Evolutionary conservation across 2,329 filamentous ascomycete genomes (phyloP), one percentile per base, ranked within the genome.

Genomic region (Verticillium dahliae): DNA sequence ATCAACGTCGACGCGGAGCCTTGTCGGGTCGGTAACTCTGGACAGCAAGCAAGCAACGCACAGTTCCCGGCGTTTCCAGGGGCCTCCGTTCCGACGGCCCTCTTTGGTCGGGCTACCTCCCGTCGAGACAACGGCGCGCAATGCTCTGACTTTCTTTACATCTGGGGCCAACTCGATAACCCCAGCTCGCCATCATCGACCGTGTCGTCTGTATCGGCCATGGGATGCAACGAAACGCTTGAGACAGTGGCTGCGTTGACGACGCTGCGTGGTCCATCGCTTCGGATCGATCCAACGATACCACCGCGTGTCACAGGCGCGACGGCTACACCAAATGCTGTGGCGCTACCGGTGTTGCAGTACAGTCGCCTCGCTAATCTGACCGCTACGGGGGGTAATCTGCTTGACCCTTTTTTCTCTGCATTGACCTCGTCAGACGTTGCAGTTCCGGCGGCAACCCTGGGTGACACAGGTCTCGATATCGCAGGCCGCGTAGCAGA

Each of bases 171-270:
- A 41, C 63, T 75, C 1, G 50, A 57, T 4, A 60, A 68, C 37
- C 59, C 69, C 22, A 65, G 67, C 52, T 67, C 63, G 22, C 65
- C 66, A 22, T 63, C 67, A 31, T 64, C 69, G 55, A 65, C 68
- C 1, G 70, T 77, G 11, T 67, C 65, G 39, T 68, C 66, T 41
- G 67, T 75, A 15, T 71, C 69, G 5, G 73, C 71, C 5, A 61
- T 77, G 60, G 70, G 71, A 22, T 78, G 76, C 65, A 78, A 78
- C 65, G 75, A 77, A 65, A 69, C 71, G 2, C 63, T 74, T 2
- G 67, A 75, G 65, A 70, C 68, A 7, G 66, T 73, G 7, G 65
- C 69, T 14, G 62, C 67, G 1, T 58, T 64, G n/a, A 66, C 69
- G 1, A 57, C 65, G 1, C 64, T 74, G 1, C 64, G 67, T 11